These are phyloP conservation scores for Kappamyces sp. DNA, from an alignment of 192 early-diverging fungal genomes.

Conservation along the genomic window DNA sequence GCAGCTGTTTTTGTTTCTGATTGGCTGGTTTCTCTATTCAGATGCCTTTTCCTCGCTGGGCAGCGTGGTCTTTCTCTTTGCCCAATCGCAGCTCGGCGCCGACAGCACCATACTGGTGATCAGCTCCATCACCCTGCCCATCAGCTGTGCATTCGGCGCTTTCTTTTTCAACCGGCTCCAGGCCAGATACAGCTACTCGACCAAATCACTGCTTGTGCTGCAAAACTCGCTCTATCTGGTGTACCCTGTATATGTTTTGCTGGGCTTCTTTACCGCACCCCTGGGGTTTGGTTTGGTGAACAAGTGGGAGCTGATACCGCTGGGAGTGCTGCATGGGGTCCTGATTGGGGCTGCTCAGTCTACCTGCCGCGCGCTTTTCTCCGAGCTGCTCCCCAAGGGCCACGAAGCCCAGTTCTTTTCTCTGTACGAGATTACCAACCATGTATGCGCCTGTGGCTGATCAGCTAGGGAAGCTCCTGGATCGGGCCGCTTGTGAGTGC, in stretches of 20 bases:
- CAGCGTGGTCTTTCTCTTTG: slow-evolving; percentile 52
- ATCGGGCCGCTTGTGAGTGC: slow-evolving; percentile 66
- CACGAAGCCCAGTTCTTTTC: slow-evolving; percentile 63
- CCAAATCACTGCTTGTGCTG: slow-evolving; percentile 48
- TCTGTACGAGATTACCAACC: slow-evolving; percentile 47
- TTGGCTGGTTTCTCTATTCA: slow-evolving; percentile 64
- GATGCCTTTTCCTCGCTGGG: slow-evolving; percentile 46
- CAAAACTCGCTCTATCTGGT: slow-evolving; percentile 37
- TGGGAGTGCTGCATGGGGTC: slow-evolving; percentile 52
- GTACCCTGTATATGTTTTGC: slow-evolving; percentile 52
- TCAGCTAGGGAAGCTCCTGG: slow-evolving; percentile 46
- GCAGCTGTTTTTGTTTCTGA: slow-evolving; percentile 55
- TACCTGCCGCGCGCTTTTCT: slow-evolving; percentile 54
- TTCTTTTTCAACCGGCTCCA: slow-evolving; percentile 50
- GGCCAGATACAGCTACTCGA: slow-evolving; percentile 35
- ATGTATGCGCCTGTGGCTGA: neutral
- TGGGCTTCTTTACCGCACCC: slow-evolving; percentile 47
- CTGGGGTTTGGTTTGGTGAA: slow-evolving; percentile 39
- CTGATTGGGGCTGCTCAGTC: slow-evolving; percentile 38
- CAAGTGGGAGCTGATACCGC: slow-evolving; percentile 48
- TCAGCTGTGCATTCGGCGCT: slow-evolving; percentile 47
- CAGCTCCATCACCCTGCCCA: slow-evolving; percentile 50
- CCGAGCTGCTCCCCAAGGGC: slow-evolving; percentile 55
- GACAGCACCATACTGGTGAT: slow-evolving; percentile 43
- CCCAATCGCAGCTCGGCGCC: slow-evolving; percentile 45